A percentile compares a stretch with the other conserved stretches of the same genome.
Evolutionary conservation across 2,329 filamentous ascomycete genomes (phyloP).

Genomic region (Aspergillus sp.): DNA sequence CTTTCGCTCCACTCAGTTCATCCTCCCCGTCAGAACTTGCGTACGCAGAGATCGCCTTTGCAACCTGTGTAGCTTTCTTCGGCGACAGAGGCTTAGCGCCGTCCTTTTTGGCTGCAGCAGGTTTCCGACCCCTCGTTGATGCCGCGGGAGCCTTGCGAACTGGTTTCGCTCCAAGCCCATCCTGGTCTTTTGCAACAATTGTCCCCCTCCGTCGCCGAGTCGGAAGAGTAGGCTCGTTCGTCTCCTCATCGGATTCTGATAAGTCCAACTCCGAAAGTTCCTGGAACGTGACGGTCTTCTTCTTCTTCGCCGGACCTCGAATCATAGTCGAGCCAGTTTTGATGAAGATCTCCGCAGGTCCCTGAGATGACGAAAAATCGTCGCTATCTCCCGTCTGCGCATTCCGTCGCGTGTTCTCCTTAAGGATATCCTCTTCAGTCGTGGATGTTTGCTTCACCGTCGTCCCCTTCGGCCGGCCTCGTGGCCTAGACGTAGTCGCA

Average conservation of each 20-base stretch:
- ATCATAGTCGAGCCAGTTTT: conserved; percentile 35
- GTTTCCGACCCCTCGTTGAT: conserved; percentile 35
- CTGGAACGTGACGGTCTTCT: conserved; percentile 52
- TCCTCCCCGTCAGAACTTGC: conserved; percentile 47
- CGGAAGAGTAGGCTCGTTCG: conserved; percentile 30
- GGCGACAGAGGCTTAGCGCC: conserved; percentile 49
- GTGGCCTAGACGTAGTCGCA: conserved; percentile 23
- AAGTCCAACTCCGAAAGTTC: conserved; percentile 36
- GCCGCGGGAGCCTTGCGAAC: conserved; percentile 47
- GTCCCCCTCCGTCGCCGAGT: conserved; percentile 31
- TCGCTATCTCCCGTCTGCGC: conserved; percentile 10
- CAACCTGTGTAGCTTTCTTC: conserved; percentile 54
- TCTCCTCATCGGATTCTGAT: conserved; percentile 47
- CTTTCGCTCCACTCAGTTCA: conserved; percentile 45
- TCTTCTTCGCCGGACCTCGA: conserved; percentile 42
- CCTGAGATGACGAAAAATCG: conserved; percentile 18
- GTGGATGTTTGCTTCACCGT: conserved; percentile 23
- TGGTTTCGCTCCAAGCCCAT: conserved; percentile 51
- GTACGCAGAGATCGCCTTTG: conserved; percentile 44
- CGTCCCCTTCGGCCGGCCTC: conserved; percentile 38
- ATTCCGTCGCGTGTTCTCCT: conserved; percentile 23
- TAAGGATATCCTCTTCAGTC: conserved; percentile 16
- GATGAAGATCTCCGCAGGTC: conserved; percentile 31
- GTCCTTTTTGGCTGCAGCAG: conserved; percentile 37
- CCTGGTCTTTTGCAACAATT: conserved; percentile 30